Base-by-base conservation (phyloP, 2,329 filamentous ascomycete species). In the Teratosphaeria destructans region DNA sequence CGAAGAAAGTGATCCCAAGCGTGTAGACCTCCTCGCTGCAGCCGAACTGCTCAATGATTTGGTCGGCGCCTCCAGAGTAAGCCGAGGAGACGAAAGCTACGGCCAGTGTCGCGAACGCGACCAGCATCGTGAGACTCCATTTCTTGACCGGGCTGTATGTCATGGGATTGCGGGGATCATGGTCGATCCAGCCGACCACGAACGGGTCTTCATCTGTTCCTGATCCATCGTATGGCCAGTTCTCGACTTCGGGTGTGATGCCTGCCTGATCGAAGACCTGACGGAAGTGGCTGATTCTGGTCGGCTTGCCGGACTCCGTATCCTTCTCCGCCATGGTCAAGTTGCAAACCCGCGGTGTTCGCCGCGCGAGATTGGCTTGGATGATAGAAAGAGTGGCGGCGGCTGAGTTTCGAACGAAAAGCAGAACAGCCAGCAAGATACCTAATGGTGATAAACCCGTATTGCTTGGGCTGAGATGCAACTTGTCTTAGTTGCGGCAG, bases 51-150 rank as follows among this genome's bases (percentile, higher is more conserved):
- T 62, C 52, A 14, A 85, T 76, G 57, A 89, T 77, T 55, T 83
- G 74, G 8, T 64, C 59, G 14, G 85, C 70, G 54, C 82, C 83
- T 12, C 83, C 83, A 3, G 82, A 82, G 71, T 84, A 88, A 35
- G 86, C 86, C 1, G 84, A 86, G 19, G 85, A 88, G 58, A 84
- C 82, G 66, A 91, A 87, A 2, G 88, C 78, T 34, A 90, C 85
- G 32, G 75, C 85, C 52, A 91, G 78, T 1, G 86, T 87, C 14
- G 87, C 83, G 32, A 87, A 66, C 12, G 87, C 85, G 59, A 86
- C 82, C 49, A 86, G 70, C 57, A 82, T 68, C 1, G 85, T 87
- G 63, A 87, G 82, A 34, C 71, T 69, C 87, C 87, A 90, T 75
- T 89, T 89, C 72, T 80, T 81, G 32, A 68, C 59, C 1, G 68